Evolutionary conservation across 495 filamentous ascomycete genomes (phyloP).

Genomic region (Penicillium paradoxum): DNA sequence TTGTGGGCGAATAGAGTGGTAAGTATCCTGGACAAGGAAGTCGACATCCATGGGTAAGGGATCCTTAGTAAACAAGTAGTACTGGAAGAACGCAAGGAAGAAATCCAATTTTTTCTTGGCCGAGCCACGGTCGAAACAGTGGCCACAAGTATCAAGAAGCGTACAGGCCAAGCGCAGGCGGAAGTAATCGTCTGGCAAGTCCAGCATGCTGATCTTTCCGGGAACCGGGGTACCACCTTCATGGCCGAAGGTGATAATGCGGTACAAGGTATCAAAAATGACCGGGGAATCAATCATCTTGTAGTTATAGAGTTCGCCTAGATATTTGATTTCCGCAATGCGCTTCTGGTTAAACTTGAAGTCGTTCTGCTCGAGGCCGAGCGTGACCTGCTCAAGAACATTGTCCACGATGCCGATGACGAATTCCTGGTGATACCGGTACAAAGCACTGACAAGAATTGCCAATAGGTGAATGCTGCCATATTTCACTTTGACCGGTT

Average conservation of each 20-base stretch:
- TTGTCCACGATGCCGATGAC: slow-evolving; percentile 85
- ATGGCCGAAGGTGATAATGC: slow-evolving; percentile 88
- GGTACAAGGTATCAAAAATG: slow-evolving; percentile 93
- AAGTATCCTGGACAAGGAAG: slow-evolving; percentile 93
- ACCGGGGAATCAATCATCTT: slow-evolving; percentile 94
- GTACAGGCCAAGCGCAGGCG: slow-evolving; percentile 84
- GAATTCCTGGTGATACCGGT: slow-evolving; percentile 89
- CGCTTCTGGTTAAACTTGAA: slow-evolving; percentile 98
- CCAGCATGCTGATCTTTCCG: slow-evolving; percentile 66
- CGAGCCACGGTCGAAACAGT: slow-evolving; percentile 90
- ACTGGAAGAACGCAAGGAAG: slow-evolving; percentile 96
- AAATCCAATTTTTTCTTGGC: slow-evolving; percentile 97
- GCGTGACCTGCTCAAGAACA: slow-evolving; percentile 77
- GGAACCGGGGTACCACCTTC: slow-evolving; percentile 76
- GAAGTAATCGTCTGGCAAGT: slow-evolving; percentile 94
- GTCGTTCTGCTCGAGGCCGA: slow-evolving; percentile 91
- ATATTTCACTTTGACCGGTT: slow-evolving; percentile 95
- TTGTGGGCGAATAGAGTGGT: slow-evolving; percentile 73
- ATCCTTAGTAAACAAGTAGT: slow-evolving; percentile 94
- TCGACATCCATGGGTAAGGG: slow-evolving; percentile 94
- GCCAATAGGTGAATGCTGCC: slow-evolving; percentile 94
- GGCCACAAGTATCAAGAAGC: slow-evolving; percentile 89
- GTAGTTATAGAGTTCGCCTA: slow-evolving; percentile 97
- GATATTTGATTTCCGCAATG: slow-evolving; percentile 91
- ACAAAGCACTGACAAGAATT: slow-evolving; percentile 80